These are phyloP conservation scores for Penicillium verrucosum DNA, from an alignment of 2,329 filamentous ascomycete species.

Conservation along the genomic window DNA sequence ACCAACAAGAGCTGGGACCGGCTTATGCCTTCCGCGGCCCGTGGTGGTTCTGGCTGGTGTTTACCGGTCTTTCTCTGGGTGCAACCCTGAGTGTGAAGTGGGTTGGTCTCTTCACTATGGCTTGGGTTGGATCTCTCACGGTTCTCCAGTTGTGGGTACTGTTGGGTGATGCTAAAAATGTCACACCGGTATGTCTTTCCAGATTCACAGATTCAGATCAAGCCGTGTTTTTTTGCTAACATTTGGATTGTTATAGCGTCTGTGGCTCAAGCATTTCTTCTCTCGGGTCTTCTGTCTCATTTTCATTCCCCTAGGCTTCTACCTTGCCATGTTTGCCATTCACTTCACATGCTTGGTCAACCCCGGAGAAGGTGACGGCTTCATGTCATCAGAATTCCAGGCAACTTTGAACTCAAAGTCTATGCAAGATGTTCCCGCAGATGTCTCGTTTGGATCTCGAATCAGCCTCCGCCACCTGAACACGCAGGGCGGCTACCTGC, in stretches of 20 bases:
- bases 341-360: constrained; percentile 93
- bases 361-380: constrained; percentile 94
- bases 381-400: constrained; percentile 99
- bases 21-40: constrained; percentile 78
- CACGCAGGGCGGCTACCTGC: constrained; percentile 95
- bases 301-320: constrained; percentile 82
- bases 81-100: constrained; percentile 96
- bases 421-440: constrained; percentile 92
- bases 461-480: constrained; percentile 89
- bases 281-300: constrained; percentile 89
- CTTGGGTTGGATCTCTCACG: constrained; percentile 92
- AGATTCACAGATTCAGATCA: background rate
- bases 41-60: constrained; percentile 97
- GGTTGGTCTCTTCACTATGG: constrained; percentile 98
- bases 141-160: constrained; percentile 91
- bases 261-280: constrained; percentile 92
- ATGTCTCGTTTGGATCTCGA: constrained; percentile 84
- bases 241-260: constrained; percentile 48
- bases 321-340: constrained; percentile 95
- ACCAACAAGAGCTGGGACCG: constrained; percentile 92
- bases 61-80: constrained; percentile 82
- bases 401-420: constrained; percentile 93
- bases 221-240: constrained; percentile 22
- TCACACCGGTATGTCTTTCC: constrained; percentile 62
- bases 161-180: constrained; percentile 81